Conservation (phyloP, 2,329 filamentous ascomycete genomes). For the Ophiosphaerella herpotricha region DNA sequence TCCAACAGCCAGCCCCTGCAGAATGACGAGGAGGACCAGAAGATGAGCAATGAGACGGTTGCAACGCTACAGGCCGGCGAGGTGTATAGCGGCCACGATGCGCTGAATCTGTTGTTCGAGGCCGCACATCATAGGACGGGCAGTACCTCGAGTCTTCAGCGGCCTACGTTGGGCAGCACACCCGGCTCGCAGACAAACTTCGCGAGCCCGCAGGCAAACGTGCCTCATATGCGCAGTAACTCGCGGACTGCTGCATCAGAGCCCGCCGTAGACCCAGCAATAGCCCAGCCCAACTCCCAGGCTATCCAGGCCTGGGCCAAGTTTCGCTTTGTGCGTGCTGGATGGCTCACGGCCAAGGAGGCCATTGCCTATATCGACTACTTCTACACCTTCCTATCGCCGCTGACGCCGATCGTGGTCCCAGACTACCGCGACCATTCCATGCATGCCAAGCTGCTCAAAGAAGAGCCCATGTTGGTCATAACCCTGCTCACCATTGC, state of each 20-base stretch:
- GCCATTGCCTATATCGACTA: slow-evolving; percentile 94
- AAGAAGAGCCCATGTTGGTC: slow-evolving; percentile 89
- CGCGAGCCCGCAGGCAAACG: slow-evolving; percentile 38
- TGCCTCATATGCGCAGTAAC: slow-evolving; percentile 26
- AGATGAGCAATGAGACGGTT: slow-evolving; percentile 64
- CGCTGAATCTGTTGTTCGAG: slow-evolving; percentile 87
- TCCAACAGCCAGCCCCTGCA: slow-evolving; percentile 27
- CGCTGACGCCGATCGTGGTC: slow-evolving; percentile 89
- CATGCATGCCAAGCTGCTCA: slow-evolving; percentile 78
- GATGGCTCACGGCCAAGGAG: slow-evolving; percentile 94
- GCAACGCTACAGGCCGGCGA: slow-evolving; percentile 65
- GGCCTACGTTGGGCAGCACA: slow-evolving; percentile 39
- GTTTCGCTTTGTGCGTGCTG: slow-evolving; percentile 92
- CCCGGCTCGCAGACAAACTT: slow-evolving; percentile 44
- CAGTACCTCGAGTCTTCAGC: slow-evolving; percentile 50
- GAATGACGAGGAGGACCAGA: slow-evolving; percentile 58
- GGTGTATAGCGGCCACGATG: slow-evolving; percentile 90
- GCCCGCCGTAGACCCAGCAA: slow-evolving; percentile 37
- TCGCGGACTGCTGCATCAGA: slow-evolving; percentile 29
- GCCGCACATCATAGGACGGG: slow-evolving; percentile 63
- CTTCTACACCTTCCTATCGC: slow-evolving; percentile 90
- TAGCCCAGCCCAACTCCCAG: slow-evolving; percentile 52
- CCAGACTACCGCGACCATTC: slow-evolving; percentile 85
- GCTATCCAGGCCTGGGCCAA: slow-evolving; percentile 87
- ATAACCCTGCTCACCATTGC: slow-evolving; percentile 91